A percentile compares a stretch with the other conserved stretches of the same genome.
These are phyloP conservation scores for Nigrospora osmanthi DNA, from an alignment of 2,329 filamentous ascomycete genomes.

Conservation along the genomic window DNA sequence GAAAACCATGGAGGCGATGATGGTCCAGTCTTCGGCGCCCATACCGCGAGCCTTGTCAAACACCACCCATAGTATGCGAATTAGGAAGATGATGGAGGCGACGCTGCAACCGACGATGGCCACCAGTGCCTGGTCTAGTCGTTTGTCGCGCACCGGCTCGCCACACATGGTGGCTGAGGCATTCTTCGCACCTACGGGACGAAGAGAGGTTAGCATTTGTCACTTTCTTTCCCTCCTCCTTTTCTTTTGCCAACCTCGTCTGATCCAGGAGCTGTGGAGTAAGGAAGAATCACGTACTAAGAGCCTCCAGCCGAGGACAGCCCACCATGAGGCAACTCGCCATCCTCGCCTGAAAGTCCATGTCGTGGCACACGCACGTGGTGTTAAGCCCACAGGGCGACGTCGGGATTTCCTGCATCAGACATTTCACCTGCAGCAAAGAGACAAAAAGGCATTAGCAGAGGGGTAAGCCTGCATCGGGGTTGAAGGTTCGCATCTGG, in stretches of 20 bases:
- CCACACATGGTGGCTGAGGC: constrained; percentile 4
- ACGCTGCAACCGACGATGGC: constrained; percentile 6
- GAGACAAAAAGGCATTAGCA: background rate
- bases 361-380: background rate
- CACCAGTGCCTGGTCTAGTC: constrained; percentile 1
- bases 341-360: background rate
- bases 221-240: background rate
- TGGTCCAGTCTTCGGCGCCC: constrained; percentile 6
- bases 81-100: constrained; percentile 3
- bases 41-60: constrained; percentile 1
- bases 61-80: constrained; percentile 1
- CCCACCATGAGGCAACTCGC: background rate
- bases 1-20: constrained; percentile 1
- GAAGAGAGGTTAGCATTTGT: background rate
- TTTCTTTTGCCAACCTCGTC: no score
- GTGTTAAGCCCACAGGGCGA: background rate
- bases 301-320: constrained; percentile 1
- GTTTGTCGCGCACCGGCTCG: constrained; percentile 2
- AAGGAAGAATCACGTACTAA: background rate
- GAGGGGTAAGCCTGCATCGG: no score
- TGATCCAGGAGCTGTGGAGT: background rate
- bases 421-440: background rate
- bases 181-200: constrained; percentile 4
- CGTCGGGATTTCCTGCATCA: background rate
- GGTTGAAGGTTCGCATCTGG: no score